phyloP scores from a whole-genome alignment of 2,329 filamentous ascomycete species.

The Colletotrichum echinochloae region DNA sequence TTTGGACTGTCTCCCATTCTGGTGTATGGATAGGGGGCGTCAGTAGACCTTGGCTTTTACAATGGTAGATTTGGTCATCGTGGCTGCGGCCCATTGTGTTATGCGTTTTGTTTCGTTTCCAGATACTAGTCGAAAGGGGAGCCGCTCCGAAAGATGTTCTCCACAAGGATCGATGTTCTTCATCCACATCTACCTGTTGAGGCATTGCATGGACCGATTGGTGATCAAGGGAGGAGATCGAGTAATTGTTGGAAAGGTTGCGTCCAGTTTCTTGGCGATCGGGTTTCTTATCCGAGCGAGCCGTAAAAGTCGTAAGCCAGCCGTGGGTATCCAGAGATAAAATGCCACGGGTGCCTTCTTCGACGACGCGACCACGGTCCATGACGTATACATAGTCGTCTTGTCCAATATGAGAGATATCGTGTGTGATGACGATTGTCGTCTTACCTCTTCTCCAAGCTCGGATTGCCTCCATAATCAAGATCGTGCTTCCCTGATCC shows the following conservation, averaged over 20 bases:
- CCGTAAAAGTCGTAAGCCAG: conserved; percentile 59
- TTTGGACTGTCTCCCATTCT: not conserved
- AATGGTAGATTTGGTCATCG: no score
- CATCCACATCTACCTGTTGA: not conserved
- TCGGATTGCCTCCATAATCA: conserved; percentile 81
- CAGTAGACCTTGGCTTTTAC: not conserved
- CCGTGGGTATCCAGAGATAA: conserved; percentile 61
- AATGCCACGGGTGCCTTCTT: conserved; percentile 73
- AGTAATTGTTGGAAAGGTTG: not conserved
- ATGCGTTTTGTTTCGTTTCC: not conserved
- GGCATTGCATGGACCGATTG: not conserved
- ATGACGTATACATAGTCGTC: conserved; percentile 86
- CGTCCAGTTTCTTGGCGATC: not conserved
- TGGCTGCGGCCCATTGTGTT: not conserved
- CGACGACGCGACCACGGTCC: conserved; percentile 74
- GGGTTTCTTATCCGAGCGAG: conserved; percentile 14
- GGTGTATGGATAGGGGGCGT: not conserved
- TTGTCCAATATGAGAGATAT: conserved; percentile 79
- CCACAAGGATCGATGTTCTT: not conserved
- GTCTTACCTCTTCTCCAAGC: conserved; percentile 84
- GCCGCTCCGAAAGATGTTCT: not conserved
- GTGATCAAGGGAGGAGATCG: not conserved
- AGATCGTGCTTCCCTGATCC: conserved; percentile 75
- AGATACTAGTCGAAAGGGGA: not conserved
- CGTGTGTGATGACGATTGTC: conserved; percentile 94